These are phyloP conservation scores for Aspergillus hiratsukae DNA, from an alignment of 2,329 filamentous ascomycete species.

Conservation along the genomic window DNA sequence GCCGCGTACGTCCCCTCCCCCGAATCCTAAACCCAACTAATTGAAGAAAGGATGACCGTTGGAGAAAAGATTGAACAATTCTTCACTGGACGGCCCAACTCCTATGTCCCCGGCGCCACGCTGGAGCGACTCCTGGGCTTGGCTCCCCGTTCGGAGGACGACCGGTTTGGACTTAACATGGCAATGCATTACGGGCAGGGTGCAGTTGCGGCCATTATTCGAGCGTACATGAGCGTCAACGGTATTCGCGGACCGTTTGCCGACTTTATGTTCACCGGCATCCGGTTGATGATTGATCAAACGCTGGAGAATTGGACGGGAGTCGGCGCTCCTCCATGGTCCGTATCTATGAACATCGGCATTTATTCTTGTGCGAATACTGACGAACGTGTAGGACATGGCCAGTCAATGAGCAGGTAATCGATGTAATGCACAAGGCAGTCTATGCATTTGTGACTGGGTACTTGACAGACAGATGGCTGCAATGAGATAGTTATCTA, in stretches of 20 bases:
- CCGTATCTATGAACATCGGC: too few species aligned
- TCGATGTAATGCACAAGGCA: slow-evolving; percentile 6
- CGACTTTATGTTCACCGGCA: slow-evolving; percentile 2
- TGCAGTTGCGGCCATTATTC: slow-evolving; percentile 1
- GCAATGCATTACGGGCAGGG: slow-evolving; percentile 5
- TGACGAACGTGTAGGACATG: slow-evolving; percentile 6
- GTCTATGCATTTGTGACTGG: slow-evolving; percentile 2
- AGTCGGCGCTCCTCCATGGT: slow-evolving; percentile 2
- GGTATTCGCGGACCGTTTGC: slow-evolving; percentile 2
- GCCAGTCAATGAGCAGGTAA: slow-evolving; percentile 5
- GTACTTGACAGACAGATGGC: slow-evolving; percentile 6
- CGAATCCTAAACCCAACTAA: not conserved
- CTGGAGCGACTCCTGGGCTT: slow-evolving; percentile 1
- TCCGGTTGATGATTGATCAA: slow-evolving; percentile 1
- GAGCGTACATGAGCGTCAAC: slow-evolving; percentile 1
- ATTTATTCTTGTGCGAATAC: not conserved
- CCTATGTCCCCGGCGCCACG: slow-evolving; percentile 2
- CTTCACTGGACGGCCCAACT: slow-evolving; percentile 4
- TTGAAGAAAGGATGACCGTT: not conserved
- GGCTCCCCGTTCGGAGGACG: not conserved
- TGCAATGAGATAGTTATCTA: not conserved
- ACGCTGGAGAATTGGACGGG: slow-evolving; percentile 3
- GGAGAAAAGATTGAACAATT: slow-evolving; percentile 4
- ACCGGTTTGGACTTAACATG: not conserved
- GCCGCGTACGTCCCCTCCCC: not conserved